Evolutionary conservation across 2,329 filamentous ascomycete genomes (phyloP).

Genomic region (Trichoderma simmonsii): DNA sequence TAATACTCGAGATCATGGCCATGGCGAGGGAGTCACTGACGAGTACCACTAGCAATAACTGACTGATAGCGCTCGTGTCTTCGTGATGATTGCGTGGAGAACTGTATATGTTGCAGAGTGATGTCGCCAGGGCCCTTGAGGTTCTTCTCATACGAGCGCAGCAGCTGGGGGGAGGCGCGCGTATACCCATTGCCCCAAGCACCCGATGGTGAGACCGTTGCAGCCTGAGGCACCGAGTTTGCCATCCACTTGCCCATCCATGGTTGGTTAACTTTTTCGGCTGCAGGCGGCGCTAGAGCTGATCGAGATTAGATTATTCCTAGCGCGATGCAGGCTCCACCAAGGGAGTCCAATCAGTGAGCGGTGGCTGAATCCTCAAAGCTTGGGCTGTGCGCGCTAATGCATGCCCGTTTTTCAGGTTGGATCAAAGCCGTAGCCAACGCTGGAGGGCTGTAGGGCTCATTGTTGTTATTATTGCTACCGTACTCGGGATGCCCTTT

Average conservation of each 20-base stretch:
- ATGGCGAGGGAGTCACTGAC: constrained; percentile 22
- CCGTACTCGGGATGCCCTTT: background rate
- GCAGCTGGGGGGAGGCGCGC: constrained; percentile 12
- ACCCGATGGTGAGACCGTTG: background rate
- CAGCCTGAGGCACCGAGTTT: constrained; percentile 2
- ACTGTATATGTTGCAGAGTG: constrained; percentile 4
- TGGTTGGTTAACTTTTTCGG: background rate
- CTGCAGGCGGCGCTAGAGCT: background rate
- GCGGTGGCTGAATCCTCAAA: constrained; percentile 12
- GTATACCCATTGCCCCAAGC: constrained; percentile 17
- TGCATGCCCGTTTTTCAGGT: background rate
- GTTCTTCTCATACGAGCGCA: background rate
- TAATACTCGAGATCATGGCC: constrained; percentile 17
- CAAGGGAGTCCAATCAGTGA: background rate
- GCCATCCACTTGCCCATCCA: background rate
- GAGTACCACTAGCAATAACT: constrained; percentile 11
- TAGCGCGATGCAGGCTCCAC: background rate
- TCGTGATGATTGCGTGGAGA: constrained; percentile 19
- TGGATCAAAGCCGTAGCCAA: background rate
- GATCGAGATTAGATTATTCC: background rate
- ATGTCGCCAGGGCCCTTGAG: constrained; percentile 8
- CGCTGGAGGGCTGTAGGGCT: too few relatives aligned
- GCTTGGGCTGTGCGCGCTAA: background rate
- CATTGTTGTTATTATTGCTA: background rate
- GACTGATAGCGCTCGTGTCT: constrained; percentile 20